These are phyloP conservation scores for Aphanomyces euteiches DNA, from an alignment of 352 stramenopile species.

Conservation along the genomic window DNA sequence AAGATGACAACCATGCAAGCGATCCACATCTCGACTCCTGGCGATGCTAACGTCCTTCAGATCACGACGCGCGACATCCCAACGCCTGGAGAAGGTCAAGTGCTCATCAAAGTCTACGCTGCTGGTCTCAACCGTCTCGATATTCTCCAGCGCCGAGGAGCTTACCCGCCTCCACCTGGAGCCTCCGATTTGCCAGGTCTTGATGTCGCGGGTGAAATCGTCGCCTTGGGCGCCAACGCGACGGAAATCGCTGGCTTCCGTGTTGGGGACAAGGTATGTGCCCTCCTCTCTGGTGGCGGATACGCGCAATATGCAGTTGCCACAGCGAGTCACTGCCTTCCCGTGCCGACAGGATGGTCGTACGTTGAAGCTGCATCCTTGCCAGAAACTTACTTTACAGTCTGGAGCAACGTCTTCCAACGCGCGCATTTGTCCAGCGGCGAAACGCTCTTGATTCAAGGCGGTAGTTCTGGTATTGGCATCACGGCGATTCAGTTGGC, in stretches of 20 bases:
- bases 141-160: slow-evolving; percentile 35
- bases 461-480: slow-evolving; percentile 37
- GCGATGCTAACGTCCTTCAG: slow-evolving; percentile 29
- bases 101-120: slow-evolving; percentile 36
- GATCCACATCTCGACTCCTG: slow-evolving; percentile 20
- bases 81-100: slow-evolving; percentile 27
- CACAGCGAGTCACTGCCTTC: slow-evolving; percentile 14
- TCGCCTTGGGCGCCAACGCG: slow-evolving; percentile 13
- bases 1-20: slow-evolving; percentile 23
- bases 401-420: slow-evolving; percentile 44
- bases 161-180: slow-evolving; percentile 37
- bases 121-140: slow-evolving; percentile 35
- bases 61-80: slow-evolving; percentile 27
- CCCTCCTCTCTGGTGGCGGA: slow-evolving; percentile 36
- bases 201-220: slow-evolving; percentile 38
- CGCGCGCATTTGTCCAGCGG: slow-evolving; percentile 29
- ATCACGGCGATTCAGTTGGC: slow-evolving; percentile 39
- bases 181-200: slow-evolving; percentile 38
- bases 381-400: slow-evolving; percentile 42
- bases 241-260: slow-evolving; percentile 24
- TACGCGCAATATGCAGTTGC: slow-evolving; percentile 39
- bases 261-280: slow-evolving; percentile 39
- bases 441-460: slow-evolving; percentile 40
- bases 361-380: slow-evolving; percentile 36
- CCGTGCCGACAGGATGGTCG: slow-evolving; percentile 32